Percentiles rank a stretch among this genome's conserved stretches.
These are phyloP conservation scores for Tulasnella calospora DNA, from an alignment of 768 basidiomycete genomes.

Conservation along the genomic window DNA sequence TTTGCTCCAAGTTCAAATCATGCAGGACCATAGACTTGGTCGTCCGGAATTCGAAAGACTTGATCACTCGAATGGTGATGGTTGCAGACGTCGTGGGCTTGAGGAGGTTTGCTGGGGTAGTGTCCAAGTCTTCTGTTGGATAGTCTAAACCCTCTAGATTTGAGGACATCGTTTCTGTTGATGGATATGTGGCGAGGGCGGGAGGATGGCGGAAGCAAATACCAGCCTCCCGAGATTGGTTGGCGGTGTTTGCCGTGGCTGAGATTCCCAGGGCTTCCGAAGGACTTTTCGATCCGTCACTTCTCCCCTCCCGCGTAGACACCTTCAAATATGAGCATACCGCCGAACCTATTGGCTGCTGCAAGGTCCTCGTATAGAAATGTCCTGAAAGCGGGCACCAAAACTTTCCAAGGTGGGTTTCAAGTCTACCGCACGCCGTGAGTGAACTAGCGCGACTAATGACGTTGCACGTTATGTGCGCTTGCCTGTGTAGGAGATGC, in stretches of 20 bases:
- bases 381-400: conserved; percentile 59
- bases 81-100: conserved; percentile 71
- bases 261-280: conserved; percentile 1
- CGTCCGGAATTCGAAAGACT: conserved; percentile 89
- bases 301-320: not conserved
- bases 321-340: conserved; percentile 33
- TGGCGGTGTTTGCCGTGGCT: not conserved
- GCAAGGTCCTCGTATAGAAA: conserved; percentile 72
- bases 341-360: conserved; percentile 54
- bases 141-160: not conserved
- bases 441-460: not conserved
- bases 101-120: conserved; percentile 50
- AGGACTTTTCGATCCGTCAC: not conserved
- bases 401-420: conserved; percentile 58
- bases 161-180: not conserved
- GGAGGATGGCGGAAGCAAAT: not conserved
- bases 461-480: conserved; percentile 28
- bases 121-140: conserved; percentile 18
- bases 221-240: not conserved
- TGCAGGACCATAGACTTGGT: conserved; percentile 82
- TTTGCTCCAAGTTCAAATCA: conserved; percentile 68
- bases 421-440: not conserved
- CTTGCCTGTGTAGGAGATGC: conserved; percentile 48
- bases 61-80: conserved; percentile 87
- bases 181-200: too few species aligned